Evolutionary conservation across 1,139 yeast species (phyloP).

Genomic region (Saccharomyces hybrid): DNA sequence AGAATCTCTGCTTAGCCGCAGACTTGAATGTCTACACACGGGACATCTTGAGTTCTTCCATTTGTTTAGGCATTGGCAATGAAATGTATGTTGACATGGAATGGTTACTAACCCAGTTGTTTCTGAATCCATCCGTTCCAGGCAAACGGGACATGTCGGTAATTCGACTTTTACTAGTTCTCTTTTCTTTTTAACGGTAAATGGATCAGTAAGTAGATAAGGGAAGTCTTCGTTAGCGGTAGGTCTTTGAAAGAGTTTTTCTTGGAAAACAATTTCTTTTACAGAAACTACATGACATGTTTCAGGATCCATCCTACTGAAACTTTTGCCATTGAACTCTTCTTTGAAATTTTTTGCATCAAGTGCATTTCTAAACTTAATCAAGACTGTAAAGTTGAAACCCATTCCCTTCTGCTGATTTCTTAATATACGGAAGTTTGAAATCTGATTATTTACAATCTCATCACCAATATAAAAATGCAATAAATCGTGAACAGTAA

Average conservation of each 20-base stretch:
- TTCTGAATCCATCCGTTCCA: constrained; percentile 80
- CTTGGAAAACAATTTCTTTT: constrained; percentile 41
- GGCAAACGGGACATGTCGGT: constrained; percentile 91
- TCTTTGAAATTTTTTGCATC: constrained; percentile 58
- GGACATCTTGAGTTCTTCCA: constrained; percentile 94
- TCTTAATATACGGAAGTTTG: constrained; percentile 67
- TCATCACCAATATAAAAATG: constrained; percentile 65
- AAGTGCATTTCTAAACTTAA: constrained; percentile 57
- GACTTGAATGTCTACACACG: constrained; percentile 71
- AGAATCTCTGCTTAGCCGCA: constrained; percentile 21
- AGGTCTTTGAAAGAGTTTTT: constrained; percentile 22
- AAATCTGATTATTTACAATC: constrained; percentile 43
- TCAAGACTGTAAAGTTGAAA: constrained; percentile 53
- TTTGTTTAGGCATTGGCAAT: constrained; percentile 78
- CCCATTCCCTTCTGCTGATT: constrained; percentile 57
- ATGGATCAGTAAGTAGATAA: constrained; percentile 67
- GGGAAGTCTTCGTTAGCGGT: constrained; percentile 39
- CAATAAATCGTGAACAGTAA: constrained; percentile 74
- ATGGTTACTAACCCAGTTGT: constrained; percentile 79
- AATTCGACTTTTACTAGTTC: constrained; percentile 44
- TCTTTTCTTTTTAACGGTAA: constrained; percentile 27
- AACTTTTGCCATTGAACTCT: constrained; percentile 30
- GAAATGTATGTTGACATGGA: constrained; percentile 91
- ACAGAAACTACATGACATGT: constrained; percentile 71
- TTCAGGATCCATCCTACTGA: constrained; percentile 81